phyloP scores from a whole-genome alignment of 108 stramenopile genomes.

The Poteriospumella lacustris region DNA sequence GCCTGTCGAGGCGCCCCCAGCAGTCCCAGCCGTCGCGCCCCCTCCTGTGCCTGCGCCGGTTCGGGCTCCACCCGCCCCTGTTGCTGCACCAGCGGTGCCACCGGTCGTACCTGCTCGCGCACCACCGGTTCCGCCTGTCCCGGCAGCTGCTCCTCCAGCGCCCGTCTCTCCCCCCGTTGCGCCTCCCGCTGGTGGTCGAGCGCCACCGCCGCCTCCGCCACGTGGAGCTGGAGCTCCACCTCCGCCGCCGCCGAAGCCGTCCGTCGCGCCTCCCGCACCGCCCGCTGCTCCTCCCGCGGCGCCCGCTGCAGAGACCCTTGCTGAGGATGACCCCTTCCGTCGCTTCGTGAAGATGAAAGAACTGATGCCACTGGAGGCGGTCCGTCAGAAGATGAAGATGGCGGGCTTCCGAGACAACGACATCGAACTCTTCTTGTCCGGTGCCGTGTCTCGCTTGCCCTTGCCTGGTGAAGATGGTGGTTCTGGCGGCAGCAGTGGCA shows the following conservation, averaged over 20 bases:
- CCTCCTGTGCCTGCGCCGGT: background rate
- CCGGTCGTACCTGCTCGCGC: background rate
- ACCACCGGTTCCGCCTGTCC: background rate
- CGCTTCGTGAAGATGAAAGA: slow-evolving; percentile 3
- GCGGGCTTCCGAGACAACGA: background rate
- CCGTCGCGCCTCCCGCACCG: background rate
- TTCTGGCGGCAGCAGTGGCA: background rate
- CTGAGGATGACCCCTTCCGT: background rate
- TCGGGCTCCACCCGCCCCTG: slow-evolving; percentile 18
- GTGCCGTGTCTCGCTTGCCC: background rate
- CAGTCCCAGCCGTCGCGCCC: background rate
- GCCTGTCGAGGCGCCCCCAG: too few relatives aligned
- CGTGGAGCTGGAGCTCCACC: background rate
- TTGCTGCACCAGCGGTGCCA: background rate
- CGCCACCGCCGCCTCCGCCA: slow-evolving; percentile 18
- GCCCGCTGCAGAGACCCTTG: background rate
- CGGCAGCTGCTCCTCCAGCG: background rate
- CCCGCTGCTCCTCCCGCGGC: background rate
- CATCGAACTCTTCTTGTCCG: background rate
- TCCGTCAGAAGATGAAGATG: slow-evolving; percentile 1
- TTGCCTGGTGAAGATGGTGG: background rate
- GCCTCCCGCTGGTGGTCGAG: background rate
- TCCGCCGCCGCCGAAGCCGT: slow-evolving; percentile 4
- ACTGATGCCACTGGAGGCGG: background rate
- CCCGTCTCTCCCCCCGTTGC: background rate